phyloP scores from a whole-genome alignment of 306 rosid genomes.

The Castanea sativa region DNA sequence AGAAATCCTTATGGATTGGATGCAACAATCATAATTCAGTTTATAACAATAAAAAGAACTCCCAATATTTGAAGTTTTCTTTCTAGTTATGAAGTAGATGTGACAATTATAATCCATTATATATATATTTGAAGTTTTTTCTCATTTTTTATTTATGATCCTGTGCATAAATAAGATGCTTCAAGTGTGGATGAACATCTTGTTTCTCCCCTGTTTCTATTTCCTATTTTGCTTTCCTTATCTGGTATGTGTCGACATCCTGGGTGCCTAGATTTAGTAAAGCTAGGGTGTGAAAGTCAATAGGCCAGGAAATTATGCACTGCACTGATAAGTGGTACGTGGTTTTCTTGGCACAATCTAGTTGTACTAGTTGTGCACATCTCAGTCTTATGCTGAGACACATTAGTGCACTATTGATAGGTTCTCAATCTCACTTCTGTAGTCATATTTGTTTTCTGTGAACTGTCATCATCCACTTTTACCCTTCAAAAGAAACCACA shows the following conservation, averaged over 20 bases:
- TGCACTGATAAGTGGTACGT: background rate
- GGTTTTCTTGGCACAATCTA: background rate
- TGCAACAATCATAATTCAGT: background rate
- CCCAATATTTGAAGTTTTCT: background rate
- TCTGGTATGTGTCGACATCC: background rate
- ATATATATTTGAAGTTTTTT: background rate
- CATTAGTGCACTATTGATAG: background rate
- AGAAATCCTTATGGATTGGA: background rate
- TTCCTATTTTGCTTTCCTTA: too few species aligned
- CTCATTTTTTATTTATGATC: background rate
- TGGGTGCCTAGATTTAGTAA: background rate
- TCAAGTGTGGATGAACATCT: background rate
- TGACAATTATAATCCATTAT: background rate
- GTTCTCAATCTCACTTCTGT: background rate
- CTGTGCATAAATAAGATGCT: background rate
- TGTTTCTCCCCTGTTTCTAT: background rate
- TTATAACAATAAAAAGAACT: background rate
- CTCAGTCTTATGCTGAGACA: background rate
- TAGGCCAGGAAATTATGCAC: background rate
- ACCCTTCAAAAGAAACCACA: conserved; percentile 9
- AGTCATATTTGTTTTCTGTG: background rate
- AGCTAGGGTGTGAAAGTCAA: background rate
- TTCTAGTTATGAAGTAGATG: background rate
- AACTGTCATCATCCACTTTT: background rate
- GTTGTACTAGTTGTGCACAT: background rate